A percentile compares a stretch with the other conserved stretches of the same genome.
These are phyloP conservation scores for Dovyalis caffra DNA, from an alignment of 345 rosid genomes.

Conservation along the genomic window DNA sequence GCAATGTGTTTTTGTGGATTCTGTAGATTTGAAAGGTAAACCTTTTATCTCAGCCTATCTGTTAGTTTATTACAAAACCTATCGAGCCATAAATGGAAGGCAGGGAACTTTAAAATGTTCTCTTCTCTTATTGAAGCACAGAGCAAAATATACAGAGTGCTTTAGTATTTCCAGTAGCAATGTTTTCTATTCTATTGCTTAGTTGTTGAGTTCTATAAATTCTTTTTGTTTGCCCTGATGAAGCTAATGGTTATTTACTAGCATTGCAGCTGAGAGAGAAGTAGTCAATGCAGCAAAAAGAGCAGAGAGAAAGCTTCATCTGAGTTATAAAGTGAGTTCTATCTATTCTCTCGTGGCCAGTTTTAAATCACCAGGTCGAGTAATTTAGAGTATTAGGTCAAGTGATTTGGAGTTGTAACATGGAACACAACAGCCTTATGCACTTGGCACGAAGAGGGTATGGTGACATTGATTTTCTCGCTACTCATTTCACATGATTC, in stretches of 20 bases:
- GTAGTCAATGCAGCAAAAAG: conserved; percentile 85
- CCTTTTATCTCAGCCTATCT: neutral
- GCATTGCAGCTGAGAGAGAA: conserved; percentile 81
- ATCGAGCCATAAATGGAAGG: neutral
- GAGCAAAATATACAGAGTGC: no score
- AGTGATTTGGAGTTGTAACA: no score
- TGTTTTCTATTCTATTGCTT: neutral
- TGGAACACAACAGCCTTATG: neutral
- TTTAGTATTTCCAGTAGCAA: neutral
- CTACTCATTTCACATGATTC: no score
- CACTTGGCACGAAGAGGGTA: neutral
- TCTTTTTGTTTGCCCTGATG: no score
- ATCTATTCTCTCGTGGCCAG: neutral
- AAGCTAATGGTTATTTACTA: neutral
- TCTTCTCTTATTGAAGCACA: neutral
- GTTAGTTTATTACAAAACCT: neutral
- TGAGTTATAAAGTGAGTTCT: conserved; percentile 75
- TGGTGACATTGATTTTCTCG: neutral
- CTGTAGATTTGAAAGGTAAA: conserved; percentile 91
- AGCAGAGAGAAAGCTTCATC: no score
- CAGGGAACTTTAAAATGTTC: neutral
- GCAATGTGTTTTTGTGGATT: no score
- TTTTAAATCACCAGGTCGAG: neutral
- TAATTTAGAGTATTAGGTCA: no score
- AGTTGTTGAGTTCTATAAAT: neutral